phyloP scores from a whole-genome alignment of 2,329 filamentous ascomycete genomes.

The Xenoacremonium recifei region DNA sequence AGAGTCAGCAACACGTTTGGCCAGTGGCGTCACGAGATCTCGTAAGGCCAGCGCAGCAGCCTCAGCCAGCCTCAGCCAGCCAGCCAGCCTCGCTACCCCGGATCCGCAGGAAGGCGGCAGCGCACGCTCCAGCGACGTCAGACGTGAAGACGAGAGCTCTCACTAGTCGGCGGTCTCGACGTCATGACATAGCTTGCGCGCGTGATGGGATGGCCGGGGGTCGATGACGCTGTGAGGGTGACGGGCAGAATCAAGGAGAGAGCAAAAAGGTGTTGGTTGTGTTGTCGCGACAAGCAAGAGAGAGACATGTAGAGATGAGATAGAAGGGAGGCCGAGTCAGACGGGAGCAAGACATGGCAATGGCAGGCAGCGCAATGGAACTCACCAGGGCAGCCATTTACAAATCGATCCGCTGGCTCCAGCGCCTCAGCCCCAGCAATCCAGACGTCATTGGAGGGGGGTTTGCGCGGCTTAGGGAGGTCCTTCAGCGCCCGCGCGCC shows the following conservation, averaged over 20 bases:
- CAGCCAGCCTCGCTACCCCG: too few species aligned
- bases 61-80: too few species aligned
- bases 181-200: too few species aligned
- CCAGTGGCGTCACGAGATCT: too few species aligned
- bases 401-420: constrained; percentile 21
- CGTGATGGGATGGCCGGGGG: neutral
- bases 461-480: too few species aligned
- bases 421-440: constrained; percentile 22
- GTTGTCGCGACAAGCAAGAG: neutral
- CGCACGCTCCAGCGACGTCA: constrained; percentile 3
- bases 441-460: constrained; percentile 31
- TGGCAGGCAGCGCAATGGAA: constrained; percentile 2
- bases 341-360: neutral
- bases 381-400: constrained; percentile 37
- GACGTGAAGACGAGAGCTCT: too few species aligned
- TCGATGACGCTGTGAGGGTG: neutral
- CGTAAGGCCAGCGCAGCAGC: too few species aligned
- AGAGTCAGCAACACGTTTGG: constrained; percentile 19
- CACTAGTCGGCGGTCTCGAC: too few species aligned
- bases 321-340: neutral
- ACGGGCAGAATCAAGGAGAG: neutral
- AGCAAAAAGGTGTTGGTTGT: neutral
- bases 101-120: too few species aligned
- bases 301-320: neutral
- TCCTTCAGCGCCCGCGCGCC: too few species aligned